Evolutionary conservation across 2,329 filamentous ascomycete genomes (phyloP).

Genomic region (Hypoxylon sp.): DNA sequence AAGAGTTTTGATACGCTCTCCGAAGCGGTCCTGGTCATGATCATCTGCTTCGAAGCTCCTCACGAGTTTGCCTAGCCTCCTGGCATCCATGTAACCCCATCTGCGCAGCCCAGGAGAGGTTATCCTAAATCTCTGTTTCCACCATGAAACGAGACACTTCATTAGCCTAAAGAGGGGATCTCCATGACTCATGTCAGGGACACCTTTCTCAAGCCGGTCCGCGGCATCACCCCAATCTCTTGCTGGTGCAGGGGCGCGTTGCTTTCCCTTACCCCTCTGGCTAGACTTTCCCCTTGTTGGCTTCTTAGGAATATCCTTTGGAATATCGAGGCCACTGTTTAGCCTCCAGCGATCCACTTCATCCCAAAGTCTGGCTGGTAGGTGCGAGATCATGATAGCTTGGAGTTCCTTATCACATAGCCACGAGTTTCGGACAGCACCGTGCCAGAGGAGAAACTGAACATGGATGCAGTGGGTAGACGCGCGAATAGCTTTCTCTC

Average conservation of each 20-base stretch:
- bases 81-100: conserved; percentile 83
- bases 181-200: conserved; percentile 79
- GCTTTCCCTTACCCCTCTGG: conserved; percentile 46
- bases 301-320: conserved; percentile 47
- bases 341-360: conserved; percentile 78
- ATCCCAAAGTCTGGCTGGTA: conserved; percentile 72
- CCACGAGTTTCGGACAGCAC: conserved; percentile 85
- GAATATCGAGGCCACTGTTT: conserved; percentile 67
- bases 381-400: conserved; percentile 75
- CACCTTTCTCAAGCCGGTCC: conserved; percentile 71
- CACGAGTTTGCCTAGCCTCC: conserved; percentile 75
- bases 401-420: conserved; percentile 79
- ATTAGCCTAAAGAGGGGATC: conserved; percentile 83
- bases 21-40: conserved; percentile 70
- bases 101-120: conserved; percentile 86
- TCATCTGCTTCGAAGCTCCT: conserved; percentile 71
- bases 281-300: conserved; percentile 50
- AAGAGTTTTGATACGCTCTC: conserved; percentile 75
- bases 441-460: conserved; percentile 87
- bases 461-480: conserved; percentile 90
- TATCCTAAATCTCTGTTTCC: conserved; percentile 83
- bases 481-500: conserved; percentile 79
- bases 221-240: conserved; percentile 78
- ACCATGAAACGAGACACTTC: conserved; percentile 80
- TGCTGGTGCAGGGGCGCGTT: conserved; percentile 46